Evolutionary conservation across 306 rosid species (phyloP), one percentile per base, ranked within the genome.

Genomic region (Fragaria nilgerrensis): DNA sequence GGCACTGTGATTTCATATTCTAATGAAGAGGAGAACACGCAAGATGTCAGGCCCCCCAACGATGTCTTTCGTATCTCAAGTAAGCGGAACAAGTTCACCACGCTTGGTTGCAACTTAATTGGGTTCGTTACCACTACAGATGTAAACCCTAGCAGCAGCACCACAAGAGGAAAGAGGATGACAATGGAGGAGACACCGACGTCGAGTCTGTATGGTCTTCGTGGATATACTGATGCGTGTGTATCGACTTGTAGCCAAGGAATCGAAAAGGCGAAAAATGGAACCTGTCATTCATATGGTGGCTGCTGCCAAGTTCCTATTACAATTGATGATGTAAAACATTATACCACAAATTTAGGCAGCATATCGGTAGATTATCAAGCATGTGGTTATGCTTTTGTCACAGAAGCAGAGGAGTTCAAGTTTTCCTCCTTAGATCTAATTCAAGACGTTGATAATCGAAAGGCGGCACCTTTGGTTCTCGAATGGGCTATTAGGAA

Each of bases 401-500:
- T 82, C 7, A 75, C 22, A 11, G 82, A 82, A 48, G 75, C 77
- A 34, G 23, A 23, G 0, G 22, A 12, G 9, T 77, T 72, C 72
- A 58, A 77, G 5, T 82, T 82, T 68, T 67, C 79, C 1, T 10
- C 58, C 17, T 65, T 49, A 4, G 81, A 82, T 64, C 19, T 81
- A 3, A 9, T 0, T 14, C 12, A 3, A 11, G 36, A 20, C 13
- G 23, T 85, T 1, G 17, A 44, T 45, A 68, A 62, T 15, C 37
- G 50, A 68, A 6, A 7, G 20, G 56, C 12, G 1, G 22, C 65
- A 9, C 80, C 86, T 12, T 7, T 82, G 53, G 81, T 77, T 20
- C 25, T 82, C 12, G 81, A 82, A 41, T 85, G 84, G 89, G 78
- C 78, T 4, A 65, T 86, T 23, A 78, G 80, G 9, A 70, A 65